Base-by-base conservation (phyloP, 768 basidiomycete species). In the Suillus variegatus region DNA sequence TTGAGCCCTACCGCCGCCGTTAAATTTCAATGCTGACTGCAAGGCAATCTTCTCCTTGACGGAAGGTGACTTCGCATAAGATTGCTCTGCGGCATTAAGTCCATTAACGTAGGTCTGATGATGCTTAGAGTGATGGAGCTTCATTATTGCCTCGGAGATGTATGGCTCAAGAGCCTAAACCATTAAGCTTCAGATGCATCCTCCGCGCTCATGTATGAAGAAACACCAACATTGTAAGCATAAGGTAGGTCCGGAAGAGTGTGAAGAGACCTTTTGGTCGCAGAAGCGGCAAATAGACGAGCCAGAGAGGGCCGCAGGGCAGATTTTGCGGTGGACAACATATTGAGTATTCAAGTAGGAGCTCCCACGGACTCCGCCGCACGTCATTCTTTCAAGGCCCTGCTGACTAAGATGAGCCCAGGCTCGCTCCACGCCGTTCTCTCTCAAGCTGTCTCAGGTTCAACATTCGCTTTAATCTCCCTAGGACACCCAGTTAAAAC, bases 91-190 rank as follows among this genome's bases (percentile, higher is more conserved):
- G 6, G 93, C 86, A 78, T 99, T 99, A 65, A 99, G 84, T 13
- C 94, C 95, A 70, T 89, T 95, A 47, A 99, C 96, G 77, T 99
- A 99, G 20, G 91, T 85, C 80, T 94, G 91, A 74, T 94, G 92
- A 71, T 96, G 94, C 83, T 95, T 95, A 65, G 85, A 83, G 79
- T 98, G 95, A 74, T 97, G 97, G 64, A 98, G 82, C 63, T 84
- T 88, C 96, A 99, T 99, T 68, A 99, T 99, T 75, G 95, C 86
- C 70, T 87, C 84, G 2, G 92, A 92, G 77, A 99, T 96, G 72
- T 89, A 85, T 12, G 97, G 97, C 80, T 98, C 95, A 69, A 99
- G 88, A 12, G 94, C 93, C 90, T 91, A 43, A 18, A 52, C 16
- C 51, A 64, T 32, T 20, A n/a, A 60, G 36, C 16, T 25, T 67